Evolutionary conservation across 73 alveolate genomes (phyloP).

Genomic region (Vitrella brassicaformis): DNA sequence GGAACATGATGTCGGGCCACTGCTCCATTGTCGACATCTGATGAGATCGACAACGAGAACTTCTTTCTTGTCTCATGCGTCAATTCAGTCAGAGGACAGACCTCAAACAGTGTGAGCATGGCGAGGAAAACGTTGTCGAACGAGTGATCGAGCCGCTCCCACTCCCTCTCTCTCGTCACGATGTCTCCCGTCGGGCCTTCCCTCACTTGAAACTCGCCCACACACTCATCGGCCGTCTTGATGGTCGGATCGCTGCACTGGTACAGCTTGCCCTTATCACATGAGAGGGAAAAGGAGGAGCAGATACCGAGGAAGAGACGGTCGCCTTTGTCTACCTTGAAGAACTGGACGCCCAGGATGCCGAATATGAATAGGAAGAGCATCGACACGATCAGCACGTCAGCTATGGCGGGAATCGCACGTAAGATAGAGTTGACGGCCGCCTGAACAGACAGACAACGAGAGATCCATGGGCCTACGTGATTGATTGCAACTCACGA

Average conservation of each 20-base stretch:
- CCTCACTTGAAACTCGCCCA: conserved; percentile 22
- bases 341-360: conserved; percentile 46
- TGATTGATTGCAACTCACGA: conserved; percentile 2
- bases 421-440: conserved; percentile 41
- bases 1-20: conserved; percentile 49
- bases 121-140: conserved; percentile 54
- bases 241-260: conserved; percentile 35
- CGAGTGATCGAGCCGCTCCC: conserved; percentile 9
- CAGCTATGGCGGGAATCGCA: conserved; percentile 51
- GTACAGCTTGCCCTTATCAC: background rate
- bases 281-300: conserved; percentile 3
- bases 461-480: background rate
- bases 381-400: conserved; percentile 48
- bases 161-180: background rate
- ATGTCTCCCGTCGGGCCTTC: background rate
- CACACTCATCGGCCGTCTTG: conserved; percentile 21
- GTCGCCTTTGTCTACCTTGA: conserved; percentile 39
- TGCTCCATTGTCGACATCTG: conserved; percentile 50
- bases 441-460: background rate
- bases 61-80: too few relatives aligned
- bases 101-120: conserved; percentile 48
- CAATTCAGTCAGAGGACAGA: too few relatives aligned
- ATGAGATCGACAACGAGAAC: too few relatives aligned
- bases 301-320: background rate
- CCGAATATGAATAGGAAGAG: conserved; percentile 62